Conservation (phyloP, 2,329 filamentous ascomycete genomes). For the Sordariomycetes sp. region DNA sequence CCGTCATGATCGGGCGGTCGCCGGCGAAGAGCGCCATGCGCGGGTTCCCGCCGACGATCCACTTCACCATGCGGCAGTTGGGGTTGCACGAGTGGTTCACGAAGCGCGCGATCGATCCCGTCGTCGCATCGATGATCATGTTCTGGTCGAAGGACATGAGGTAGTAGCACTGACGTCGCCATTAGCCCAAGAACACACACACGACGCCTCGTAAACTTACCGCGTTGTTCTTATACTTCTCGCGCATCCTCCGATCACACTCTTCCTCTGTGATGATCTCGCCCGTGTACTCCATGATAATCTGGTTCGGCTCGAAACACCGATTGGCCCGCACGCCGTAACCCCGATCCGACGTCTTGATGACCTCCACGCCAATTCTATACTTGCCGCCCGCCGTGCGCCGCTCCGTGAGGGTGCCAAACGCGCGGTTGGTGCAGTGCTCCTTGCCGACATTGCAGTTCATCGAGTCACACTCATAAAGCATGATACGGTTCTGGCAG, state of each 20-base stretch:
- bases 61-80: constrained; percentile 97
- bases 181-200: background rate
- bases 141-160: constrained; percentile 98
- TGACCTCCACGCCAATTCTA: constrained; percentile 86
- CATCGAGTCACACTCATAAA: constrained; percentile 86
- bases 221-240: constrained; percentile 87
- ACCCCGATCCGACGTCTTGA: constrained; percentile 80
- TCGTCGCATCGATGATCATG: constrained; percentile 96
- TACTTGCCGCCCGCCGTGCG: constrained; percentile 73
- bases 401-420: constrained; percentile 67
- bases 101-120: constrained; percentile 91
- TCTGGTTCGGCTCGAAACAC: constrained; percentile 77
- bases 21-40: constrained; percentile 96
- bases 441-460: constrained; percentile 76
- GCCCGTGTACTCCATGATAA: constrained; percentile 96
- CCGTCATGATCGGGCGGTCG: constrained; percentile 79
- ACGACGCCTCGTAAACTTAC: constrained; percentile 36
- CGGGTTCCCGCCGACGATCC: constrained; percentile 87
- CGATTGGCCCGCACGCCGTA: constrained; percentile 88
- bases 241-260: constrained; percentile 86
- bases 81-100: constrained; percentile 97
- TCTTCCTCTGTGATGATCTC: constrained; percentile 95
- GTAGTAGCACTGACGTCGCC: constrained; percentile 68
- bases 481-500: constrained; percentile 93
- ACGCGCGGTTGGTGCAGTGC: constrained; percentile 76